A percentile compares a stretch with the other conserved stretches of the same genome.
phyloP scores from a whole-genome alignment of 305 asterid species.

The Nicotiana rustica region DNA sequence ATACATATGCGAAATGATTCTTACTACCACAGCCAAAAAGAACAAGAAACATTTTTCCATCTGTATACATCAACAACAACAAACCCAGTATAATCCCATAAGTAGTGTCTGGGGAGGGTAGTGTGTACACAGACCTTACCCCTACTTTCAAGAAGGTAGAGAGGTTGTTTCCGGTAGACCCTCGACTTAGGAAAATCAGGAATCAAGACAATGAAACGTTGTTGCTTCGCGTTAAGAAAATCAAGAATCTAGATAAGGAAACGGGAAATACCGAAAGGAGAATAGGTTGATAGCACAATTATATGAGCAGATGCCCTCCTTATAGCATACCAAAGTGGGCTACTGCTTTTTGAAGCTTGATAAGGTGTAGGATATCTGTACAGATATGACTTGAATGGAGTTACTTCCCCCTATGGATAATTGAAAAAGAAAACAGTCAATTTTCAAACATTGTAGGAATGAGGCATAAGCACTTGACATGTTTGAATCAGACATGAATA shows the following conservation, averaged over 20 bases:
- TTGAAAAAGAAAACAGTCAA: neutral
- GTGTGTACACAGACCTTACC: too few species aligned
- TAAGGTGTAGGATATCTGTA: conserved; percentile 89
- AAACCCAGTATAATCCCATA: too few species aligned
- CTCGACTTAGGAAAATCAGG: neutral
- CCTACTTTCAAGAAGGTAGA: too few species aligned
- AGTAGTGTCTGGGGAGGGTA: too few species aligned
- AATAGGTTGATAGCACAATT: conserved; percentile 92
- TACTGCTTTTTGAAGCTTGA: conserved; percentile 78
- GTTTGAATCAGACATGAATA: too few species aligned
- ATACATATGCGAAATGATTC: neutral
- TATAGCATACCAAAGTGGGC: conserved; percentile 92
- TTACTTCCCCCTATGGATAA: conserved; percentile 66
- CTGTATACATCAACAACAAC: too few species aligned
- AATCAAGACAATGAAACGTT: neutral
- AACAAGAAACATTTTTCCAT: neutral
- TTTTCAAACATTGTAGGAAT: neutral
- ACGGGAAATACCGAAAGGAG: conserved; percentile 71
- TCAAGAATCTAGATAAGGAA: too few species aligned
- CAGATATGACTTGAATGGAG: conserved; percentile 81
- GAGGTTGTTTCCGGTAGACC: too few species aligned
- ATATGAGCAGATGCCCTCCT: conserved; percentile 95
- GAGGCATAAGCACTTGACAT: too few species aligned
- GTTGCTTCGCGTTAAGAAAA: too few species aligned
- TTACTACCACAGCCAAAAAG: neutral